Evolutionary conservation across 768 basidiomycete species (phyloP).

Genomic region (Dentipellis sp.): DNA sequence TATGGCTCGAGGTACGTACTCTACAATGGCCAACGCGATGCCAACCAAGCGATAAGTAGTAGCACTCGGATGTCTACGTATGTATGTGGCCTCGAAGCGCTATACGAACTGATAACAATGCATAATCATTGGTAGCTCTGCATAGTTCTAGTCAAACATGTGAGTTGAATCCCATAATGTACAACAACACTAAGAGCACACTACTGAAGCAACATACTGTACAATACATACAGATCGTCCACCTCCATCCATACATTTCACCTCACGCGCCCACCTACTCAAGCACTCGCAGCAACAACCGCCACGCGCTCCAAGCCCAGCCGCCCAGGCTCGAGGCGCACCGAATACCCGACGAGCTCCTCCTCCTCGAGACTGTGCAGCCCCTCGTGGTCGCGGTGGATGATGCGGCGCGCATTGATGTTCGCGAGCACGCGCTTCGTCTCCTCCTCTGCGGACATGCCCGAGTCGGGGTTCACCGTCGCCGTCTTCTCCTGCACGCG

Average conservation of each 20-base stretch:
- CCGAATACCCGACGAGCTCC: conserved; percentile 51
- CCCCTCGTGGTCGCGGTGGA: conserved; percentile 55
- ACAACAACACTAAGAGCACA: too few species aligned
- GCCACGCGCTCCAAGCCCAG: conserved; percentile 35
- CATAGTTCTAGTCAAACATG: too few species aligned
- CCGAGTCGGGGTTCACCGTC: conserved; percentile 20
- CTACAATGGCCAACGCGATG: too few species aligned
- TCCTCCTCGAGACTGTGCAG: conserved; percentile 64
- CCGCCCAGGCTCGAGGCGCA: conserved; percentile 42
- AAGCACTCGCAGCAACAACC: not conserved
- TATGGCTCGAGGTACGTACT: too few species aligned
- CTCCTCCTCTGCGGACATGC: conserved; percentile 27
- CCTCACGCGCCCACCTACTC: too few species aligned
- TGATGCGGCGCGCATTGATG: conserved; percentile 59
- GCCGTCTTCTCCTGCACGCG: conserved; percentile 18
- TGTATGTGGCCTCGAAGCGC: too few species aligned
- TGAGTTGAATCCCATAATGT: too few species aligned
- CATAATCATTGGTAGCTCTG: too few species aligned
- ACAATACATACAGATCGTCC: not conserved
- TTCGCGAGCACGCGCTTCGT: conserved; percentile 40
- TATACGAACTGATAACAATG: too few species aligned
- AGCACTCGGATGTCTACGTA: too few species aligned
- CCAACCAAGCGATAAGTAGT: too few species aligned
- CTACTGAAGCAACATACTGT: not conserved
- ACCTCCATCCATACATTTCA: too few species aligned